A percentile compares a stretch with the other conserved stretches of the same genome.
These are phyloP conservation scores for Incumbomyces delicatus DNA, from an alignment of 2,329 filamentous ascomycete genomes.

Conservation along the genomic window DNA sequence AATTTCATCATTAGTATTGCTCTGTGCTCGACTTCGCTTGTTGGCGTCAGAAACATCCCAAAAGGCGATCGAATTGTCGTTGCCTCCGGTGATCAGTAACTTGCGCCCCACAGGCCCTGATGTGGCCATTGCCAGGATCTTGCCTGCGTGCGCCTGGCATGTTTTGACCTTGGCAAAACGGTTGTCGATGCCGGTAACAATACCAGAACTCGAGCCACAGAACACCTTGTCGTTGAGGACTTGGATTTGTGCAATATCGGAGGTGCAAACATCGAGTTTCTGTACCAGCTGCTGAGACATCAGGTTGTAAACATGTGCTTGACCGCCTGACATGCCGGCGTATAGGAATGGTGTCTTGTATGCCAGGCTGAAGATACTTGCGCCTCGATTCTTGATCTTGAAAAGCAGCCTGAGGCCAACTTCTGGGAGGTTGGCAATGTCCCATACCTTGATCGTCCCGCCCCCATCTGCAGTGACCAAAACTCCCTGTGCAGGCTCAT, in stretches of 20 bases:
- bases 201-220: conserved; percentile 82
- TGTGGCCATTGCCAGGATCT: conserved; percentile 75
- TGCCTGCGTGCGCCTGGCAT: conserved; percentile 77
- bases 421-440: conserved; percentile 27
- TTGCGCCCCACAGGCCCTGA: conserved; percentile 59
- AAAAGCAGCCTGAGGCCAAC: conserved; percentile 61
- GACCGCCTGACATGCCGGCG: conserved; percentile 74
- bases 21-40: neutral
- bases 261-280: conserved; percentile 55
- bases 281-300: conserved; percentile 86
- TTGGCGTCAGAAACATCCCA: conserved; percentile 56
- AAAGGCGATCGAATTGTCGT: conserved; percentile 78
- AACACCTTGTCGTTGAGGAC: conserved; percentile 69
- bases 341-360: conserved; percentile 89
- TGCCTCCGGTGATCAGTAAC: conserved; percentile 91
- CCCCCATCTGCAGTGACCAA: conserved; percentile 87
- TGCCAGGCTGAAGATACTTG: conserved; percentile 64
- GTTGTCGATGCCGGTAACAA: conserved; percentile 64
- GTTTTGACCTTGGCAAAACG: conserved; percentile 70
- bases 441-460: conserved; percentile 89
- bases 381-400: conserved; percentile 52
- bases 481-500: conserved; percentile 63
- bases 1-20: conserved; percentile 36
- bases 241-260: conserved; percentile 50
- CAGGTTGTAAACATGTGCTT: conserved; percentile 93